These are phyloP conservation scores for Gossypium bickii DNA, from an alignment of 345 rosid species.

Conservation along the genomic window DNA sequence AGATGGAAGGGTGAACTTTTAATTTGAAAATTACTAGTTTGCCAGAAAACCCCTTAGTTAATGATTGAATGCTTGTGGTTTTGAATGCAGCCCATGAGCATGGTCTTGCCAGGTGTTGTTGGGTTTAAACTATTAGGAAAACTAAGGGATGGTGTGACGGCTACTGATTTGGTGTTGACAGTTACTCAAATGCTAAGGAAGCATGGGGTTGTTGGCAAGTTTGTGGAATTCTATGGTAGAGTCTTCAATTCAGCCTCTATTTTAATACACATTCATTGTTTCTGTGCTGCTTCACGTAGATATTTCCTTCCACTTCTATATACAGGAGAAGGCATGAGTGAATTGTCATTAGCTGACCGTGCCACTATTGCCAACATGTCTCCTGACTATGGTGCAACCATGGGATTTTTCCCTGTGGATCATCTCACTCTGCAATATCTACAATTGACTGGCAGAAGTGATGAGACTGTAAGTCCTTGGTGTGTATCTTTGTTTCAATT, in stretches of 20 bases:
- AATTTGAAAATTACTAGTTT: background rate
- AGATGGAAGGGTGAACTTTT: background rate
- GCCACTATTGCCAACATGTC: slow-evolving; percentile 98
- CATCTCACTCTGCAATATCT: slow-evolving; percentile 88
- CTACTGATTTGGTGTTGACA: slow-evolving; percentile 91
- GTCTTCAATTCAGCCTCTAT: background rate
- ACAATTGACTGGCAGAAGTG: slow-evolving; percentile 77
- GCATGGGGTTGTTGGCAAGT: slow-evolving; percentile 97
- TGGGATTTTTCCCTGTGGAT: slow-evolving; percentile 98
- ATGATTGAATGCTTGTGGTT: slow-evolving; percentile 3
- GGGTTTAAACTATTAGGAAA: slow-evolving; percentile 81
- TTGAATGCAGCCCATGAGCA: slow-evolving; percentile 86
- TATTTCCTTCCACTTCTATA: slow-evolving; percentile 13
- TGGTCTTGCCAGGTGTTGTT: slow-evolving; percentile 97
- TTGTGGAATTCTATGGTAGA: slow-evolving; percentile 63
- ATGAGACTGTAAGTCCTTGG: slow-evolving; percentile 48
- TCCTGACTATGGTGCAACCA: slow-evolving; percentile 96
- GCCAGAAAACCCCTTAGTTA: background rate
- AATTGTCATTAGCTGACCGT: slow-evolving; percentile 87
- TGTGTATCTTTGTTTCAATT: background rate
- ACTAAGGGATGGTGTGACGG: slow-evolving; percentile 80
- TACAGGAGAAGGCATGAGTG: slow-evolving; percentile 86
- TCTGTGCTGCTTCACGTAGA: slow-evolving; percentile 1
- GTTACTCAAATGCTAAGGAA: slow-evolving; percentile 92
- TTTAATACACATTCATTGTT: background rate